These are phyloP conservation scores for Cymodocea nodosa DNA, from an alignment of 116 monocot species.

Conservation along the genomic window DNA sequence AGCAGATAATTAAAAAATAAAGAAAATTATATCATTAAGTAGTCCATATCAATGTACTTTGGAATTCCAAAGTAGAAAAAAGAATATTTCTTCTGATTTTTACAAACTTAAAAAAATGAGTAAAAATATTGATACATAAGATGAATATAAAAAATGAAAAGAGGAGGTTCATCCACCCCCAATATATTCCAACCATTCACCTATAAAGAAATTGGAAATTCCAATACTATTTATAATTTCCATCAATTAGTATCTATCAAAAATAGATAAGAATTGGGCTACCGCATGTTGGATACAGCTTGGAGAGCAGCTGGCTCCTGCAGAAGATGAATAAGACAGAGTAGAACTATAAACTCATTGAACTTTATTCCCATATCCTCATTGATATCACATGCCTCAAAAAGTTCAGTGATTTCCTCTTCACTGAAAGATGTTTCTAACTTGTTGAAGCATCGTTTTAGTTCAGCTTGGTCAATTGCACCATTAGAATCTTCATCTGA, in stretches of 20 bases:
- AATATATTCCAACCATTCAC: neutral
- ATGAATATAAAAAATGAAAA: neutral
- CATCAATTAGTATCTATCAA: neutral
- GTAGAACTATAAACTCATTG: constrained; percentile 93
- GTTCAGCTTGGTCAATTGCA: constrained; percentile 62
- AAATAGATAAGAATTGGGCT: no score
- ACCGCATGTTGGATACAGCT: constrained; percentile 45
- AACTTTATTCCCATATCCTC: constrained; percentile 78
- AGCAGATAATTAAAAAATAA: no score
- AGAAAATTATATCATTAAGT: no score
- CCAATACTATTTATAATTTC: neutral
- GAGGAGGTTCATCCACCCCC: neutral
- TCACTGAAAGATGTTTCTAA: constrained; percentile 62
- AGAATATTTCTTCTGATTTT: neutral
- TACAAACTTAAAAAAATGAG: neutral
- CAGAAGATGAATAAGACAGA: constrained; percentile 92
- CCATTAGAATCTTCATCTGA: constrained; percentile 91
- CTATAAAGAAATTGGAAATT: neutral
- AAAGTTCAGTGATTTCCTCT: constrained; percentile 66
- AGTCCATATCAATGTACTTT: no score
- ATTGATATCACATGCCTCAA: constrained; percentile 71
- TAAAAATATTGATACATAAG: neutral
- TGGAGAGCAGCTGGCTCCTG: constrained; percentile 32
- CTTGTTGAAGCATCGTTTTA: constrained; percentile 61
- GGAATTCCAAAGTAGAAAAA: no score